Evolutionary conservation across 2,329 filamentous ascomycete genomes (phyloP), one percentile per base, ranked within the genome.

Genomic region (Cordyceps cateniannulata): DNA sequence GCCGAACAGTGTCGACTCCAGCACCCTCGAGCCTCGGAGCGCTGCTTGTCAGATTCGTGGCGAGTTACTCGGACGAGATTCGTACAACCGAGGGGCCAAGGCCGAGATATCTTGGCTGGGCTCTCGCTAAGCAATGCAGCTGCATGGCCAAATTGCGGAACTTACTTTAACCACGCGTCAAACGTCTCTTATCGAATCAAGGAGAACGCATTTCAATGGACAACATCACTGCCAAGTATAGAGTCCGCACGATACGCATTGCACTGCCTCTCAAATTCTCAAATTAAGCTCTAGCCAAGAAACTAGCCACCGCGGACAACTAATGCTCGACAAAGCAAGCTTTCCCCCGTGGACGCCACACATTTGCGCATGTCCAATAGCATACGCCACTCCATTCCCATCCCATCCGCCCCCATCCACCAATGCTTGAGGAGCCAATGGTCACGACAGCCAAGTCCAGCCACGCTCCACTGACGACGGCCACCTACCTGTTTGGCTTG

Each of bases 251-350:
- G 6, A 7, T 18, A 32, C 35, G 22, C 22, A 32, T 16, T 58
- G 47, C 55, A 58, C 55, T 58, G 55, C 55, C 55, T 58, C 32
- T 32, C 35, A 22, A 58, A 38, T 10, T 58, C 22, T n/a, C 20
- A 10, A 29, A 18, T 35, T 50, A 58, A 50, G 47, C 55, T 35
- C 24, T 42, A 27, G 55, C 55, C 55, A 58, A 58, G 55, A 32
- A 42, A 18, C 35, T 14, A 58, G 45, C 35, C 9, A 50, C 16
- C 27, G 20, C 25, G 14, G 8, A 27, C 10, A 27, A 27, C 20
- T 2, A 32, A 56, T 42, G 29, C 54, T 48, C 27, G 16, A 25
- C 29, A 38, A 47, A 48, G 54, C 44, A 56, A 38, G 44, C 54
- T 48, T 45, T 24, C 42, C 44, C 29, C n/a, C 9, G n/a, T 48